These are phyloP conservation scores for Endocalyx cinctus DNA, from an alignment of 2,329 filamentous ascomycete species.

Conservation along the genomic window DNA sequence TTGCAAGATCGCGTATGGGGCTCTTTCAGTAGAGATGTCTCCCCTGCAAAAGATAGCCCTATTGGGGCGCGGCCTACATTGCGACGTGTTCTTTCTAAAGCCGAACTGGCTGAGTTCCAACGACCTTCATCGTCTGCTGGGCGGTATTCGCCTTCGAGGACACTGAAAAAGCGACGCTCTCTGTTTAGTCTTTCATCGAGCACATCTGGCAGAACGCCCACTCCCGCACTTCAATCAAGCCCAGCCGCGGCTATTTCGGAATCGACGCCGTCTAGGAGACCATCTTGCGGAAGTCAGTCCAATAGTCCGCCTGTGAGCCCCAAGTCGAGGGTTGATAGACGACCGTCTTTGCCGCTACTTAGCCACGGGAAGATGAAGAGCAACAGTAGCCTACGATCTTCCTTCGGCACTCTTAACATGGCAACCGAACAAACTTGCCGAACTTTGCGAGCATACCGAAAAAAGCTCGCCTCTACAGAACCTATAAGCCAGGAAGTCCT, in stretches of 20 bases:
- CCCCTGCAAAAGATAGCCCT: constrained; percentile 45
- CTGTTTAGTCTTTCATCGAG: constrained; percentile 39
- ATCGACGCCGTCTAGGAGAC: constrained; percentile 43
- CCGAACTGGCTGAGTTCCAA: constrained; percentile 78
- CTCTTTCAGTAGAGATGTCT: constrained; percentile 46
- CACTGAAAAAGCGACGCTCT: constrained; percentile 51
- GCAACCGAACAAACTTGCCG: constrained; percentile 62
- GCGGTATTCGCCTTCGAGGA: constrained; percentile 51
- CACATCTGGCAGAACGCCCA: constrained; percentile 33
- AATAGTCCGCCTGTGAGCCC: constrained; percentile 48
- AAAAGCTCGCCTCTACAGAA: constrained; percentile 55
- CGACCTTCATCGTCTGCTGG: constrained; percentile 42
- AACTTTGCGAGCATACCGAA: constrained; percentile 57
- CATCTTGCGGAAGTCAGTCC: constrained; percentile 39
- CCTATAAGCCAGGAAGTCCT: constrained; percentile 53
- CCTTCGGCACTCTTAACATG: constrained; percentile 53
- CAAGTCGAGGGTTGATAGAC: constrained; percentile 42
- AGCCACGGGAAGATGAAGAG: constrained; percentile 46
- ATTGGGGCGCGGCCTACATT: constrained; percentile 66
- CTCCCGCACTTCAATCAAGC: constrained; percentile 34
- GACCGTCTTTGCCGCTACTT: constrained; percentile 52
- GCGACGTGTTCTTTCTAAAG: constrained; percentile 79
- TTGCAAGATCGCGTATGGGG: constrained; percentile 39
- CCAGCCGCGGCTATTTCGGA: constrained; percentile 38
- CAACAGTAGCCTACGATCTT: constrained; percentile 43